Percentiles rank a stretch among this genome's conserved stretches.
Conservation (phyloP, 2,329 filamentous ascomycete species). For the Fusarium sororula region DNA sequence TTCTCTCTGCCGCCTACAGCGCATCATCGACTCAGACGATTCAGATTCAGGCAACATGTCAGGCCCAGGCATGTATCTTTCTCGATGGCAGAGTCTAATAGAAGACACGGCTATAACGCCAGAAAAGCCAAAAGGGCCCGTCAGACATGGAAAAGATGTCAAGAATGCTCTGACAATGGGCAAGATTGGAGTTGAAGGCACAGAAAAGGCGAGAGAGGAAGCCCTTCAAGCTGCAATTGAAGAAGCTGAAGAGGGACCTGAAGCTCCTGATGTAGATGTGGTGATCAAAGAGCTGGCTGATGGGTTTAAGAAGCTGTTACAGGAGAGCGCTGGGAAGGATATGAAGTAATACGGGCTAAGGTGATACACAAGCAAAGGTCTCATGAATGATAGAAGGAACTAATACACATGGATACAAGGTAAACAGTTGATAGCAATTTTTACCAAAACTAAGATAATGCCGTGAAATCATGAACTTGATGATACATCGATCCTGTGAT, state of each 20-base stretch:
- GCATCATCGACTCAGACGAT: constrained; percentile 58
- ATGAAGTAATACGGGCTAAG: not conserved
- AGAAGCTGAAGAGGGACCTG: constrained; percentile 47
- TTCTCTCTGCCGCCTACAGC: constrained; percentile 64
- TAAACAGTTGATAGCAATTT: constrained; percentile 11
- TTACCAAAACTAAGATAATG: constrained; percentile 5
- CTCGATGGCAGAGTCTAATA: constrained; percentile 76
- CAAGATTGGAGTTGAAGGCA: constrained; percentile 52
- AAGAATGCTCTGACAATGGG: constrained; percentile 54
- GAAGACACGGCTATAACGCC: constrained; percentile 77
- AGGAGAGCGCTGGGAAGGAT: constrained; percentile 23
- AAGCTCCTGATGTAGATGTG: constrained; percentile 53
- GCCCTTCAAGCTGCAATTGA: constrained; percentile 32
- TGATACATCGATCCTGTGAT: not conserved
- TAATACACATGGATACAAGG: not conserved
- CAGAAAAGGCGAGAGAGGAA: constrained; percentile 37
- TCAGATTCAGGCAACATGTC: constrained; percentile 50
- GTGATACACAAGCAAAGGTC: not conserved
- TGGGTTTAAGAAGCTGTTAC: constrained; percentile 50
- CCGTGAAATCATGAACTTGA: not conserved
- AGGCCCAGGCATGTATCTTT: constrained; percentile 77
- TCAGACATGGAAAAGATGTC: constrained; percentile 64
- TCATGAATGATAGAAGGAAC: not conserved
- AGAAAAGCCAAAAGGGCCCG: constrained; percentile 57
- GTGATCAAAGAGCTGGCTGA: constrained; percentile 53